Evolutionary conservation across 257 asterid species (phyloP), one percentile per base, ranked within the genome.

Genomic region (Avicennia marina): DNA sequence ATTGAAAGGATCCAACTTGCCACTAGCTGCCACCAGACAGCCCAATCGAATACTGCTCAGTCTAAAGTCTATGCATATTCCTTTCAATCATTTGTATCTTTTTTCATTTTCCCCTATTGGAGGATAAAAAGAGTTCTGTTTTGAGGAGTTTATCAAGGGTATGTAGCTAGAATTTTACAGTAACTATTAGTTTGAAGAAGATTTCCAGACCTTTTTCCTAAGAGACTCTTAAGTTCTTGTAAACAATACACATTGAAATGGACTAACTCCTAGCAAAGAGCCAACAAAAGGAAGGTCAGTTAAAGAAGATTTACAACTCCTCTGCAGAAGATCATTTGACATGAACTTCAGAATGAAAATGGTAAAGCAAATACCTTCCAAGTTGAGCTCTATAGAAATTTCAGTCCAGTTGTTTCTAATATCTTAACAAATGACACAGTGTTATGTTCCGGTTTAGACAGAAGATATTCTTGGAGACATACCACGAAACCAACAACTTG

Each of bases 1-100:
- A 62, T 20, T 34, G 33, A 11, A 67, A 12, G 48, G 38, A 66
- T 42, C 60, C 62, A 42, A 20, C 16, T 32, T 18, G 12, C n/a
- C 27, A 48, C 26, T 41, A 33, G 47, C 21, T 32, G 34, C 19
- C 17, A 56, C 32, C 16, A 13, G 51, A 12, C 16, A 43, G 25
- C 48, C 57, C 58, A n/a, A 21, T 34, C 29, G 24, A n/a, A n/a
- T n/a, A n/a, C n/a, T 24, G 17, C n/a, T n/a, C n/a, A n/a, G n/a
- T n/a, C n/a, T 7, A 17, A 33, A 48, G 10, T 24, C 13, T 24
- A 34, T 7, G 27, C 2, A 18, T 15, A 48, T 34, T 34, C 19
- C 40, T 56, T 25, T 47, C 4, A 40, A 36, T 51, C 33, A 21
- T 49, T 26, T 29, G 32, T 1, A 21, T 13, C 16, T n/a, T n/a